Percentiles rank a stretch among this genome's conserved stretches.
Conservation (phyloP, 139 green algal species). For the Mesotaenium endlicherianum region DNA sequence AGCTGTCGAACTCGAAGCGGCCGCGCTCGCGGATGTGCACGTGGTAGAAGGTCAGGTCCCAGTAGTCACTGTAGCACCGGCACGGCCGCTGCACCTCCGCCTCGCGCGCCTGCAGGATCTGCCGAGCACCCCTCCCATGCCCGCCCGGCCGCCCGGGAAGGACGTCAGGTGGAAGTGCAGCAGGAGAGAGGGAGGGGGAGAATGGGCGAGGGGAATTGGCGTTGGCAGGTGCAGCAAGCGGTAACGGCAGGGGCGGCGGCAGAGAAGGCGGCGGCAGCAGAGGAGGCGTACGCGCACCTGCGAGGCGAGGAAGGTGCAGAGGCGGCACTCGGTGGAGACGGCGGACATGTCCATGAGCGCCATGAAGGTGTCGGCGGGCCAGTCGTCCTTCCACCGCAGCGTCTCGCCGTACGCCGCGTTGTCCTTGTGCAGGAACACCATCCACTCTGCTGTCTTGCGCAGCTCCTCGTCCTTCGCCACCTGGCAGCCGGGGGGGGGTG, state of each 20-base stretch:
- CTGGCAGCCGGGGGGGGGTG: not conserved
- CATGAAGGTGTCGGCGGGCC: constrained; percentile 24
- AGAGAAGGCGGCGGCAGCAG: too few relatives aligned
- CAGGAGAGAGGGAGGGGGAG: too few relatives aligned
- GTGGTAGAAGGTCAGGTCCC: constrained; percentile 26
- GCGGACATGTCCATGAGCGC: constrained; percentile 32
- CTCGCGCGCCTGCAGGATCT: not conserved
- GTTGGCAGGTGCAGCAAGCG: too few relatives aligned
- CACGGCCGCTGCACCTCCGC: not conserved
- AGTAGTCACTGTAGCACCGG: constrained; percentile 3
- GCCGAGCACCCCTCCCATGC: too few relatives aligned
- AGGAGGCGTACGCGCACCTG: too few relatives aligned
- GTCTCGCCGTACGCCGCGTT: constrained; percentile 21
- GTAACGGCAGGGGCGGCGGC: too few relatives aligned
- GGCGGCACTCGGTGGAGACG: constrained; percentile 12
- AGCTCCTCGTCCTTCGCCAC: constrained; percentile 21
- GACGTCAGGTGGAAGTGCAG: too few relatives aligned
- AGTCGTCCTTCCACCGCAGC: constrained; percentile 39
- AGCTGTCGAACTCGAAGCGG: constrained; percentile 1
- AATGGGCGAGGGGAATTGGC: too few relatives aligned
- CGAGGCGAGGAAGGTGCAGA: constrained; percentile 30
- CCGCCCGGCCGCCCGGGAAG: too few relatives aligned
- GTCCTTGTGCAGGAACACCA: not conserved
- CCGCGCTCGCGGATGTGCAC: constrained; percentile 39
- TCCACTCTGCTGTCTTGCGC: constrained; percentile 19